These are phyloP conservation scores for Ensete ventricosum DNA, from an alignment of 176 grass and related monocot species.

Conservation along the genomic window DNA sequence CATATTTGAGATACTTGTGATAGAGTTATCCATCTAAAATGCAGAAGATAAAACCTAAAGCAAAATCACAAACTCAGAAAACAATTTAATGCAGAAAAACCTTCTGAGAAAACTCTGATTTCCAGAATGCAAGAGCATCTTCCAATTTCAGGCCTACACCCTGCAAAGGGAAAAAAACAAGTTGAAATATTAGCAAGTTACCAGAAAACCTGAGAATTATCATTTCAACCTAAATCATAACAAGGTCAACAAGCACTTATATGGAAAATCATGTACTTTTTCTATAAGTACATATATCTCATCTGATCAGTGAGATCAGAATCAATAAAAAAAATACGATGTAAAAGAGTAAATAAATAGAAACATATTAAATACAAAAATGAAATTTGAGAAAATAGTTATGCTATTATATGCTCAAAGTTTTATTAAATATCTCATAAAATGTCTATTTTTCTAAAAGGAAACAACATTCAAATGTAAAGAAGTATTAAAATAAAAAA, in stretches of 20 bases:
- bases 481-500: too few species aligned
- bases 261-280: neutral
- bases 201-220: neutral
- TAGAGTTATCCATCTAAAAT: neutral
- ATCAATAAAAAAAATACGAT: neutral
- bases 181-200: too few species aligned
- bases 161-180: slow-evolving; percentile 28
- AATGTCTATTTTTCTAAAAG: too few species aligned
- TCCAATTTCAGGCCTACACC: slow-evolving; percentile 92
- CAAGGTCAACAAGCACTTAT: neutral
- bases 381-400: too few species aligned
- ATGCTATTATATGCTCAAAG: too few species aligned
- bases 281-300: too few species aligned
- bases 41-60: neutral
- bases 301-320: neutral
- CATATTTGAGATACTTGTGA: neutral
- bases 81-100: slow-evolving; percentile 26
- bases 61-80: slow-evolving; percentile 1
- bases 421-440: too few species aligned
- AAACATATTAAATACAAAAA: too few species aligned
- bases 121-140: slow-evolving; percentile 96
- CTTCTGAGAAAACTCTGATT: slow-evolving; percentile 96
- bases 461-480: too few species aligned
- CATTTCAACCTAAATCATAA: neutral
- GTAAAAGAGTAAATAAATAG: too few species aligned